These are phyloP conservation scores for Curvularia hawaiiensis DNA, from an alignment of 2,329 filamentous ascomycete species.

Conservation along the genomic window DNA sequence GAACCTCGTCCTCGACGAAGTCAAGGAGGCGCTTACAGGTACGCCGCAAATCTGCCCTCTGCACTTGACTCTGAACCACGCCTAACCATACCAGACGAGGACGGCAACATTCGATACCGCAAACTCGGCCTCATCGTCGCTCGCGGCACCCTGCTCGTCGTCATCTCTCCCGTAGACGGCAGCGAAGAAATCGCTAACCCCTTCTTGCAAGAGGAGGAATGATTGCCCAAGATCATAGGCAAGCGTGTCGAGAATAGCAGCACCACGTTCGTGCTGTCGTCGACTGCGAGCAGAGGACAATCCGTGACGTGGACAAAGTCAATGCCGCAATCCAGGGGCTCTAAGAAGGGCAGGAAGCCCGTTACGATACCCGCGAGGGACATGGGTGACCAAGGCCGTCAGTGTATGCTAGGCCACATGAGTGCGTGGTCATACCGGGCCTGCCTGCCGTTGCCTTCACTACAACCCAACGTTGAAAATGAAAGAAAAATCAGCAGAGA, in stretches of 20 bases:
- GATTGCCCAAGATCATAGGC: conserved; percentile 7
- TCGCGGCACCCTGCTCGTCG: conserved; percentile 87
- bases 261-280: not conserved
- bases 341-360: not conserved
- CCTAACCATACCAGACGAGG: conserved; percentile 70
- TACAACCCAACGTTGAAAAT: not conserved
- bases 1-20: conserved; percentile 96
- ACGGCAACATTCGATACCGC: conserved; percentile 83
- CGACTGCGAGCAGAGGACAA: not conserved
- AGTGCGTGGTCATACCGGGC: not conserved
- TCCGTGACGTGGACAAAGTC: not conserved
- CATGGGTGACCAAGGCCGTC: not conserved
- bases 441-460: conserved; percentile 3
- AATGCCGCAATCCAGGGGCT: conserved; percentile 1
- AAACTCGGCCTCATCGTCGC: conserved; percentile 85
- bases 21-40: conserved; percentile 90
- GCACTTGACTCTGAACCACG: not conserved
- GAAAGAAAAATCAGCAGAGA: not conserved
- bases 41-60: conserved; percentile 33
- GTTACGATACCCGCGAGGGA: conserved; percentile 12
- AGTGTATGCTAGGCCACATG: not conserved
- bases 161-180: conserved; percentile 91
- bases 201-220: conserved; percentile 72
- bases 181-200: conserved; percentile 97
- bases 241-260: not conserved